Evolutionary conservation across 805 yeast species (phyloP), one percentile per base, ranked within the genome.

Genomic region (Zygosaccharomyces rouxii): DNA sequence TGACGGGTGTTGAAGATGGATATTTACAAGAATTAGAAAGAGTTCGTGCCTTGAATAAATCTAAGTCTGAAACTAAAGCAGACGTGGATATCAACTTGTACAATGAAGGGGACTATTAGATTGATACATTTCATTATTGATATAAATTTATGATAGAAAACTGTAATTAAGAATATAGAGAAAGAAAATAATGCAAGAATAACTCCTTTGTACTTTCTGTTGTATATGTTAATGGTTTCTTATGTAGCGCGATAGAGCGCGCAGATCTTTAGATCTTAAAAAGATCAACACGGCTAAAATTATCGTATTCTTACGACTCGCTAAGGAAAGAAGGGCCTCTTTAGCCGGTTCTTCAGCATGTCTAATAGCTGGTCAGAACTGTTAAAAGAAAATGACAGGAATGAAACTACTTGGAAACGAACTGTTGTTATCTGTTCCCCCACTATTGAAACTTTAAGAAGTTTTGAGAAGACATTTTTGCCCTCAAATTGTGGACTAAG

Each of bases 1-100:
- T 92, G 51, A 94, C 99, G n/a, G 98, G 98, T 46, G 84, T 83
- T 39, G 96, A 89, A 67, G 84, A 86, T 60, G 79, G 79, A 41
- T 90, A 92, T 67, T 69, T 94, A 49, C 80, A 79, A 55, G 90
- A 86, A 65, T 77, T 94, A 54, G 98, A 90, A 69, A 74, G 76
- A 55, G 80, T 88, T 49, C 64, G 99, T 64, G 95, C 92, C 13
- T 77, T 77, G 60, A 89, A 89, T 67, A 86, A 82, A 62, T 63
- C 75, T 50, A 76, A 73, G 23, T 67, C 62, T n/a, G 57, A 55
- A 26, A 84, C 82, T 46, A 90, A 90, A 67, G 88, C 97, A 13
- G 96, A 89, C 52, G 78, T 73, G 16, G 86, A 81, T 58, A 76
- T 81, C 55, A 84, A 84, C 31, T 68, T 81, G 25, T 81, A 78